A percentile compares a stretch with the other conserved stretches of the same genome.
Conservation (phyloP, 129 eudicot genomes). For the Helianthus tuberosus region DNA sequence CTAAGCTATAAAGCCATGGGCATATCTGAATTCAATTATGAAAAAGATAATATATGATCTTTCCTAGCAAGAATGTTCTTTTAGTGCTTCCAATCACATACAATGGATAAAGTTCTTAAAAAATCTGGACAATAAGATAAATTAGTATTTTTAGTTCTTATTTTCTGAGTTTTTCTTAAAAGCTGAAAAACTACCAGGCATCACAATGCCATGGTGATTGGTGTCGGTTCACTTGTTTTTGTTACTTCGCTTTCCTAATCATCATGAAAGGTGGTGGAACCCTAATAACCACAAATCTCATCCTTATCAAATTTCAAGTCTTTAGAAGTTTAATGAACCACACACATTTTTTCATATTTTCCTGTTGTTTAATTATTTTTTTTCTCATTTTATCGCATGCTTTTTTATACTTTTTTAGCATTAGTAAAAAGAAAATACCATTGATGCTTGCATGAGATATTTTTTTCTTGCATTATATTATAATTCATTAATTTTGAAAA, state of each 20-base stretch:
- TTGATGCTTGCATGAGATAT: too few species aligned
- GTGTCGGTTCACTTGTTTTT: conserved; percentile 11
- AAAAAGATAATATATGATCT: too few species aligned
- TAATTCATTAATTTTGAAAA: too few species aligned
- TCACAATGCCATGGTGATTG: background rate
- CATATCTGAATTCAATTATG: too few species aligned
- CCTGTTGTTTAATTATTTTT: background rate
- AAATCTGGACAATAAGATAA: too few species aligned
- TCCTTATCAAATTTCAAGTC: conserved; percentile 17
- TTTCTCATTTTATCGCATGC: background rate
- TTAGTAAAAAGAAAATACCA: too few species aligned
- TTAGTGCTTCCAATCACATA: too few species aligned
- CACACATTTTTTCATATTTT: background rate
- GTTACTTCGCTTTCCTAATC: background rate
- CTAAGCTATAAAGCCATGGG: too few species aligned
- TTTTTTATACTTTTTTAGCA: background rate
- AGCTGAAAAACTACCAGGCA: background rate
- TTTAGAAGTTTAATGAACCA: conserved; percentile 4
- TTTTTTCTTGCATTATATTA: too few species aligned
- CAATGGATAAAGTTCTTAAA: too few species aligned
- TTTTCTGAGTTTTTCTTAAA: too few species aligned
- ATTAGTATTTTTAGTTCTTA: background rate
- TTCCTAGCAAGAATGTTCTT: too few species aligned
- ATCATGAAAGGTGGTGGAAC: conserved; percentile 18
- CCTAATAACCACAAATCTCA: background rate